phyloP scores from a whole-genome alignment of 176 grass and related monocot genomes.

The Avena insularis region DNA sequence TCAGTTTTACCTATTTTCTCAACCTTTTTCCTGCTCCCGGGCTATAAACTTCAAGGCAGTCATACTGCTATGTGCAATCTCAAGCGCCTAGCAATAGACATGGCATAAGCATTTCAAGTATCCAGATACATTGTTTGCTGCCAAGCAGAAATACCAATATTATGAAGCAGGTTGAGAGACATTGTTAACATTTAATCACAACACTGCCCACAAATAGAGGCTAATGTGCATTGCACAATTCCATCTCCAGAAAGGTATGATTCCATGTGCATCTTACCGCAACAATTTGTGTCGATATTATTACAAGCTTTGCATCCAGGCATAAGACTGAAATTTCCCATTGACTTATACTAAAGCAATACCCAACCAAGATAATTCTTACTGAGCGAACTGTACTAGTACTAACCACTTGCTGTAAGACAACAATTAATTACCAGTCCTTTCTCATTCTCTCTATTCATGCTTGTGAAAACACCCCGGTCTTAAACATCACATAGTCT shows the following conservation, averaged over 20 bases:
- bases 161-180: no score
- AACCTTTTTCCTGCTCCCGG: not conserved
- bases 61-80: conserved; percentile 21
- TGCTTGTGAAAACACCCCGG: not conserved
- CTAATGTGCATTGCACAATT: not conserved
- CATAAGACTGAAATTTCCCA: not conserved
- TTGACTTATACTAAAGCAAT: not conserved
- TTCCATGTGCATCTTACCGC: not conserved
- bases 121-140: no score
- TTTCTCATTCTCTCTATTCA: not conserved
- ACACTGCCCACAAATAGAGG: not conserved
- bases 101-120: no score
- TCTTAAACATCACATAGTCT: not conserved
- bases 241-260: not conserved
- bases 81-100: no score
- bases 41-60: not conserved
- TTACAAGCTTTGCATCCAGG: not conserved
- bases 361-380: not conserved
- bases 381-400: not conserved
- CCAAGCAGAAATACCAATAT: no score
- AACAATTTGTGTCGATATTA: not conserved
- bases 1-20: conserved; percentile 31
- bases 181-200: not conserved
- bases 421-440: not conserved
- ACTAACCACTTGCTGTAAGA: not conserved